Conservation (phyloP, 352 stramenopile genomes). For the Phytophthora sojae region DNA sequence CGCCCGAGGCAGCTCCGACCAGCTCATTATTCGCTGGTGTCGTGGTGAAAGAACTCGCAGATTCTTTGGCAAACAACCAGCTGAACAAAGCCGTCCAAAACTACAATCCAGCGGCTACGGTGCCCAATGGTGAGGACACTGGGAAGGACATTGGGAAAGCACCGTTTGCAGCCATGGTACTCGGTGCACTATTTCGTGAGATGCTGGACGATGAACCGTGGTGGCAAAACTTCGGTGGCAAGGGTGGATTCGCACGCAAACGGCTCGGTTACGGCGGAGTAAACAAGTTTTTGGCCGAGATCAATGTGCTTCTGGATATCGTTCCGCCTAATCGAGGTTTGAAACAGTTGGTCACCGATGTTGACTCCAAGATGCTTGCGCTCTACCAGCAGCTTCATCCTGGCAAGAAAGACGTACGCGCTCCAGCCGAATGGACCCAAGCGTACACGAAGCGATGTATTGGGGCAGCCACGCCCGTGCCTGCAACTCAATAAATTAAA, state of each 20-base stretch:
- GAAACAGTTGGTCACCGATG: conserved; percentile 37
- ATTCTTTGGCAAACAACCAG: conserved; percentile 58
- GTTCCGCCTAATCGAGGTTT: conserved; percentile 44
- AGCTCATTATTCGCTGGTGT: conserved; percentile 59
- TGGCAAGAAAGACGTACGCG: conserved; percentile 53
- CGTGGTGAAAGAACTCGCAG: conserved; percentile 59
- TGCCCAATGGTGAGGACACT: conserved; percentile 4
- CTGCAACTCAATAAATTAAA: conserved; percentile 17
- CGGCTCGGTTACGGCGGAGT: conserved; percentile 64
- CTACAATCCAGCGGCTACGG: conserved; percentile 26
- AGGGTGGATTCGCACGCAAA: conserved; percentile 41
- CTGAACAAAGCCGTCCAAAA: conserved; percentile 61
- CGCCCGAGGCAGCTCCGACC: conserved; percentile 11
- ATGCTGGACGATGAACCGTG: conserved; percentile 69
- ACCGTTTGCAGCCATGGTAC: conserved; percentile 52
- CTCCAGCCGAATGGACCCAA: conserved; percentile 34
- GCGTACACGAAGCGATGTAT: conserved; percentile 38
- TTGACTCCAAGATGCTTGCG: conserved; percentile 55
- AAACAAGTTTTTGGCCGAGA: conserved; percentile 77
- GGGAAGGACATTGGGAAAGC: conserved; percentile 24
- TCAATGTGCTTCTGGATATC: conserved; percentile 57
- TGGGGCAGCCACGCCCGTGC: not conserved
- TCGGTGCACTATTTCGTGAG: conserved; percentile 59
- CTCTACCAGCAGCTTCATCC: conserved; percentile 66
- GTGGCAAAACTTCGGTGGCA: conserved; percentile 60